phyloP scores from a whole-genome alignment of 331 rosid genomes.

The Arachis monticola region DNA sequence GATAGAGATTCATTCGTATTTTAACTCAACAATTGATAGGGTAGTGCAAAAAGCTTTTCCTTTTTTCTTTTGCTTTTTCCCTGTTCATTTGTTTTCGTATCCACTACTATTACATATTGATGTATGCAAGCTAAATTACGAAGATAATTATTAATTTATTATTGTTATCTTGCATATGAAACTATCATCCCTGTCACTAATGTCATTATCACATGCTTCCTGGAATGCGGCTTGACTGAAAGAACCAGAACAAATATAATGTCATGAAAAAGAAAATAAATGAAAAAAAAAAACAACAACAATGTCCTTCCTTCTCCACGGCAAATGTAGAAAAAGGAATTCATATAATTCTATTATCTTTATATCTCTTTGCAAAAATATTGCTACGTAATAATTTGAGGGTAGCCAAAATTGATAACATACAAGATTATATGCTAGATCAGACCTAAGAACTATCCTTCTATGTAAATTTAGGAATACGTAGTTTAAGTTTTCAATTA shows the following conservation, averaged over 20 bases:
- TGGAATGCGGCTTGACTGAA: conserved; percentile 25
- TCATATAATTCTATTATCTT: too few species aligned
- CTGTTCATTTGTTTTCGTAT: not conserved
- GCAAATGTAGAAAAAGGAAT: conserved; percentile 1
- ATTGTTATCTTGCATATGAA: not conserved
- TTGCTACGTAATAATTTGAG: conserved; percentile 11
- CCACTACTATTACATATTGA: too few species aligned
- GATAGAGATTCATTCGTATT: conserved; percentile 3
- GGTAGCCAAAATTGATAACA: conserved; percentile 16
- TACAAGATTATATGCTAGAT: conserved; percentile 7
- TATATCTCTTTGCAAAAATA: not conserved
- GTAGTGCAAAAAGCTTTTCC: not conserved
- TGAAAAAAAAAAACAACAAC: not conserved
- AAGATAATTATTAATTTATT: not conserved
- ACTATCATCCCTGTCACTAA: not conserved
- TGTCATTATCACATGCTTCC: conserved; percentile 18
- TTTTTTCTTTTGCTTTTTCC: not conserved
- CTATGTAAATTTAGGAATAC: not conserved
- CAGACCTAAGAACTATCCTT: conserved; percentile 17
- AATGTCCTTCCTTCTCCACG: not conserved
- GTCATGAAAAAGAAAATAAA: not conserved
- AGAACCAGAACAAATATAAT: conserved; percentile 9
- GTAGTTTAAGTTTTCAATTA: not conserved
- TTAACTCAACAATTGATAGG: conserved; percentile 18
- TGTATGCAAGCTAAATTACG: not conserved